Percentiles rank a stretch among this genome's conserved stretches.
Evolutionary conservation across 345 rosid genomes (phyloP).

Genomic region (Eucalyptus sp.): DNA sequence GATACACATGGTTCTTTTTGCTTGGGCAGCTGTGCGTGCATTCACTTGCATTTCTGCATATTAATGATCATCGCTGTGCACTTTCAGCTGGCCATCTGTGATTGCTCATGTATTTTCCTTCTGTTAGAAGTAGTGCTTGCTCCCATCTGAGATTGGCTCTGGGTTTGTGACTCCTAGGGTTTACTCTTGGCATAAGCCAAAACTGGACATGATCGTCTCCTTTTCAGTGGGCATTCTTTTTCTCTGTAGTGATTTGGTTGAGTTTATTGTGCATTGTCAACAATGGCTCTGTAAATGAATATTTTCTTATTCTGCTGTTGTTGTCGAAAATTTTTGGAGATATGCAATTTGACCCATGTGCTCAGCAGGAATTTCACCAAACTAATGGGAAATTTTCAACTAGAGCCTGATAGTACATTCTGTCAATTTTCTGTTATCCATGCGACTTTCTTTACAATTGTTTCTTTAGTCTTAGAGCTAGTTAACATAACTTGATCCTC

Average conservation of each 20-base stretch:
- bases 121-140: not conserved
- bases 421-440: no score
- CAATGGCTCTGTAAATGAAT: not conserved
- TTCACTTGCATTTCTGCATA: not conserved
- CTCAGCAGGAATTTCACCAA: no score
- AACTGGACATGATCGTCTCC: not conserved
- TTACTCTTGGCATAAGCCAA: not conserved
- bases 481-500: no score
- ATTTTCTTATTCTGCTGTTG: not conserved
- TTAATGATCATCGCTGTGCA: not conserved
- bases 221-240: not conserved
- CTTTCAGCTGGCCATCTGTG: not conserved
- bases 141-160: not conserved
- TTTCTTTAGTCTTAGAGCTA: no score
- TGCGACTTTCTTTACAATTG: no score
- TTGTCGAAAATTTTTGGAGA: not conserved
- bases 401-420: no score
- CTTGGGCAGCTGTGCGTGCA: not conserved
- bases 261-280: not conserved
- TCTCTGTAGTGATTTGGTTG: not conserved
- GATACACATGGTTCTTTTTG: not conserved
- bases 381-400: not conserved
- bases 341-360: not conserved
- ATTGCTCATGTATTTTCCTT: not conserved
- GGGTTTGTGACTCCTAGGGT: not conserved